Evolutionary conservation across 345 rosid species (phyloP), one percentile per base, ranked within the genome.

Genomic region (Clarkia xantiana): DNA sequence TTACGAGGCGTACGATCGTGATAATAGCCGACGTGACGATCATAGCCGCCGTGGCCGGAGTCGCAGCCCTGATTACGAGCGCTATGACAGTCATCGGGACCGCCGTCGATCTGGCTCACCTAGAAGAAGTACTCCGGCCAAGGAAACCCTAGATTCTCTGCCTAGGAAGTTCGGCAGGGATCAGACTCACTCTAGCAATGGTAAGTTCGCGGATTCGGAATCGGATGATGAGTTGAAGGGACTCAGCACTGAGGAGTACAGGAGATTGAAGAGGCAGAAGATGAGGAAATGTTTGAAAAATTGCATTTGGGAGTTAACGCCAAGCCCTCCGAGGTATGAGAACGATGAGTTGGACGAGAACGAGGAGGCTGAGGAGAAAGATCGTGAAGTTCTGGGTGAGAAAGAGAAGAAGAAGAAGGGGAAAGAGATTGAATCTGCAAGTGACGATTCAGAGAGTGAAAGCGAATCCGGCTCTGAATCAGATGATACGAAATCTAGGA

Each of bases 201-300:
- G 77, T 7, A 68, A 71, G 62, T 56, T 63, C 16, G 64, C 68
- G n/a, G 94, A 70, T 13, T 80, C 93, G 10, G 98, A 91, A 18
- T 79, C 94, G 13, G 98, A 82, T 46, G 95, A 84, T 70, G 96
- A 91, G 49, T 56, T 84, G 68, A 84, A 67, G 25, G 90, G 96
- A 43, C 64, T 93, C 72, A 77, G 72, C 55, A 72, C 56, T 16
- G 93, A 82, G 65, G 99, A 93, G 67, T 71, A 71, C 56, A 60
- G 96, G 76, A 75, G 96, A 62, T 66, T 68, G 61, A 93, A 82
- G 73, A 80, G 95, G 66, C 90, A 84, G 71, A 84, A 84, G 78
- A 47, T 82, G 94, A 77, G 96, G 70, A 87, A 76, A 56, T 42
- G 72, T 0, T 52, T 67, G 19, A 68, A 44, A 42, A 58, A 57